These are phyloP conservation scores for Nicotiana undulata DNA, from an alignment of 257 asterid genomes.

Conservation along the genomic window DNA sequence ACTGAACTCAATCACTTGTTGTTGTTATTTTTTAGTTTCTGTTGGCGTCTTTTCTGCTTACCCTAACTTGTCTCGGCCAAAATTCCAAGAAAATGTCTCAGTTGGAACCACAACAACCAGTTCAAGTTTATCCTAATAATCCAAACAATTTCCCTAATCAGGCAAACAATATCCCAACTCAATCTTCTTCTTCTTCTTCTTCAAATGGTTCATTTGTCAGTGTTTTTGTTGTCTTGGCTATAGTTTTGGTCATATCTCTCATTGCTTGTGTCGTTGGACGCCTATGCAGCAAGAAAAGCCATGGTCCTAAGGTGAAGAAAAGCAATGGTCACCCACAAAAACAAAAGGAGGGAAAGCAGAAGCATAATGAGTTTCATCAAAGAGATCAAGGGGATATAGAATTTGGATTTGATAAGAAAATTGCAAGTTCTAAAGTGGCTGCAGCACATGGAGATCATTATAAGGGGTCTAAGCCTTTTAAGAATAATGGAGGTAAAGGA, in stretches of 20 bases:
- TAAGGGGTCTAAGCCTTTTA: conserved; percentile 20
- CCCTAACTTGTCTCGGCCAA: neutral
- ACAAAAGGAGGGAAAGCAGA: conserved; percentile 38
- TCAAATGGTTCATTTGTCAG: conserved; percentile 71
- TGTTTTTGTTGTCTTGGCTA: conserved; percentile 60
- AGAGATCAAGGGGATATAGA: conserved; percentile 57
- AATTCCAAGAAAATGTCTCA: conserved; percentile 32
- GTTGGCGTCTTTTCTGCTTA: neutral
- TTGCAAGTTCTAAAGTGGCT: conserved; percentile 26
- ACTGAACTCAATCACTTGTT: neutral
- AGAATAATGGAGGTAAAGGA: conserved; percentile 35
- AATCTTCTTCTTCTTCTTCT: conserved; percentile 20
- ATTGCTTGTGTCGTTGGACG: conserved; percentile 69
- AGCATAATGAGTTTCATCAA: conserved; percentile 30
- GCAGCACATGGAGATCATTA: conserved; percentile 22
- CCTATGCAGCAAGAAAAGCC: conserved; percentile 44
- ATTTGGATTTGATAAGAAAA: conserved; percentile 51
- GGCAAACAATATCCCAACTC: conserved; percentile 18
- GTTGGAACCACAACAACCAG: conserved; percentile 25
- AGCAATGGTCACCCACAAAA: conserved; percentile 17
- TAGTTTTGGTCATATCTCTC: conserved; percentile 54
- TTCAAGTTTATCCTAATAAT: conserved; percentile 38
- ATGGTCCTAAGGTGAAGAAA: conserved; percentile 26
- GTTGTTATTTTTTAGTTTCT: neutral
- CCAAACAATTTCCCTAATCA: conserved; percentile 15